Conservation (phyloP, 495 filamentous ascomycete species). For the Penicillium malachiteum region DNA sequence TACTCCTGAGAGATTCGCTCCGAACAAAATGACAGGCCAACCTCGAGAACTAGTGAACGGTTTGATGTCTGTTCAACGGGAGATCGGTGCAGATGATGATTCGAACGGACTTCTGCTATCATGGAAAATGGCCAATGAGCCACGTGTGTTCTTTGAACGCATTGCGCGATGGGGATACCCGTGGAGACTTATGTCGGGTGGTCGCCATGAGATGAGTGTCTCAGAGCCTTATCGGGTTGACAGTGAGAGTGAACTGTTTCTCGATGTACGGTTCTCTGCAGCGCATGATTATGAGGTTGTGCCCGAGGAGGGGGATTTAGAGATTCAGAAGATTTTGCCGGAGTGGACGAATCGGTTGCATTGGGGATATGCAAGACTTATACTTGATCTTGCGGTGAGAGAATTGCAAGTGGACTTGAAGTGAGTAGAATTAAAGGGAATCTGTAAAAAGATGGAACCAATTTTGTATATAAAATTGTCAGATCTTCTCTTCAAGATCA, state of each 20-base stretch:
- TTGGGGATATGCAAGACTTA: neutral
- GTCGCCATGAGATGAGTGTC: slow-evolving; percentile 27
- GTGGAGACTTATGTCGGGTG: slow-evolving; percentile 36
- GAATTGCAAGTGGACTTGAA: neutral
- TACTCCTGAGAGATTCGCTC: slow-evolving; percentile 13
- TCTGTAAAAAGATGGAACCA: no score
- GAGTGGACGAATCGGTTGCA: slow-evolving; percentile 6
- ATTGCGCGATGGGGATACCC: slow-evolving; percentile 34
- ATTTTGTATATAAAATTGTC: no score
- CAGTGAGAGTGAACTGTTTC: neutral
- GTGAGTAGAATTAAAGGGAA: neutral
- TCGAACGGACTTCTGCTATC: slow-evolving; percentile 25
- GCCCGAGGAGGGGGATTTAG: slow-evolving; percentile 13
- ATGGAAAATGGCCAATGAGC: slow-evolving; percentile 22
- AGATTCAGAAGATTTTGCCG: slow-evolving; percentile 22
- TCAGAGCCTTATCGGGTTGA: neutral
- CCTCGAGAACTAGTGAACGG: slow-evolving; percentile 25
- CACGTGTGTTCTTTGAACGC: slow-evolving; percentile 30
- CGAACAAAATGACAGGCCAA: neutral
- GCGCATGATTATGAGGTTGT: slow-evolving; percentile 36
- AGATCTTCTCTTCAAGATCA: no score
- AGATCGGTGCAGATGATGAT: slow-evolving; percentile 7
- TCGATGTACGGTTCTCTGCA: slow-evolving; percentile 30
- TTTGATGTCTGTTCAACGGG: slow-evolving; percentile 15
- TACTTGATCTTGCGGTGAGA: neutral